phyloP scores from a whole-genome alignment of 352 stramenopile species.

The Pythium sp. region DNA sequence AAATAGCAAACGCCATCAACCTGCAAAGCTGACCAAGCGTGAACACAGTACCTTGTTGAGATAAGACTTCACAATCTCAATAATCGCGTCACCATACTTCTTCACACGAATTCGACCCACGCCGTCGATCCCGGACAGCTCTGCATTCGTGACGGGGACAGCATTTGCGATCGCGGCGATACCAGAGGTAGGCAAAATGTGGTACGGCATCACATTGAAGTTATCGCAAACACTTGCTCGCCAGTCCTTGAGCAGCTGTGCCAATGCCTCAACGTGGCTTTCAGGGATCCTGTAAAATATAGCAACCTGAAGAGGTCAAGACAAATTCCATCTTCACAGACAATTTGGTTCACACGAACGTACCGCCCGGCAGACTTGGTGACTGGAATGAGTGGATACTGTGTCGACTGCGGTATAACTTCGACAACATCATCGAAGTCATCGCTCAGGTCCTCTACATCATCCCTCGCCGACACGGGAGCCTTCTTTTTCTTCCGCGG shows the following conservation, averaged over 20 bases:
- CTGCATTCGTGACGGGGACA: constrained; percentile 67
- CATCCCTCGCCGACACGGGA: constrained; percentile 29
- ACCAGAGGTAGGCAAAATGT: constrained; percentile 77
- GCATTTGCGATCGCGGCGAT: constrained; percentile 82
- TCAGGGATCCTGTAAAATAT: constrained; percentile 52
- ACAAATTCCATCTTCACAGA: background rate
- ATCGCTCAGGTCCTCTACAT: constrained; percentile 66
- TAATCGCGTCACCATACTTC: constrained; percentile 84
- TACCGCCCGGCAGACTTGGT: constrained; percentile 49
- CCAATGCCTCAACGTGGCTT: constrained; percentile 65
- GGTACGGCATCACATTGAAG: constrained; percentile 86
- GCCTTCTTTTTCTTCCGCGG: constrained; percentile 36
- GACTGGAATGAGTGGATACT: constrained; percentile 56
- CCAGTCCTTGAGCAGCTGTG: constrained; percentile 85
- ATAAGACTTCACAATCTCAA: constrained; percentile 79
- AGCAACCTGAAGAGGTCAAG: background rate
- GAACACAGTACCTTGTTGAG: constrained; percentile 54
- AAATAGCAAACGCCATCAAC: background rate
- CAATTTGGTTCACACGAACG: constrained; percentile 6
- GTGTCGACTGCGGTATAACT: constrained; percentile 30
- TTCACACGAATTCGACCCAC: constrained; percentile 81
- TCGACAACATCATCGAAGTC: constrained; percentile 61
- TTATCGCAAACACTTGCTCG: constrained; percentile 83
- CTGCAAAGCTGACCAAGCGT: background rate
- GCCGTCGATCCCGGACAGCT: constrained; percentile 80